Base-by-base conservation (phyloP, 2,329 filamentous ascomycete species). In the Phaeoacremonium minimum region DNA sequence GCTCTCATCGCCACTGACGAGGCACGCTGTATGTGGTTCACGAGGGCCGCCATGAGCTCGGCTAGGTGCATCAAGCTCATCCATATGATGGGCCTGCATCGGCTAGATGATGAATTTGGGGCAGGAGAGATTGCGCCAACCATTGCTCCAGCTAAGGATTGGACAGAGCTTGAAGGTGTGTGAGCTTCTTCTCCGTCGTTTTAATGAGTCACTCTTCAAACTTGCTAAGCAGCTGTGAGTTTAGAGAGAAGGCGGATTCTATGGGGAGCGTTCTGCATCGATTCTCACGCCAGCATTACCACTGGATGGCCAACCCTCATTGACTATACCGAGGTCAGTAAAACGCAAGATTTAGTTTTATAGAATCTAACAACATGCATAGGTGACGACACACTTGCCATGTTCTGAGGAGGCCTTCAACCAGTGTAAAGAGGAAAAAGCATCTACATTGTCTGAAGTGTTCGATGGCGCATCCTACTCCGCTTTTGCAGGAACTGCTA, bases 221-320 rank as follows among this genome's bases (percentile, higher is more conserved):
- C n/a, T n/a, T n/a, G n/a, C n/a, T n/a, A n/a, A n/a, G n/a, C n/a
- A n/a, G n/a, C n/a, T n/a, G n/a, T n/a, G n/a, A n/a, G 20, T 5
- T 26, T 19, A 38, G 90, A 97, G 58, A 74, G 90, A 35, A 75
- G 91, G 40, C 74, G 91, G 46, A 82, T 85, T 0, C 95, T 95
- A 49, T 96, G 91, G 91, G 77, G 83, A 46, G 75, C 81, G 1
- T 96, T 91, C 51, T 85, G 82, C 46, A 73, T 86, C 29, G 90
- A 96, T 56, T 77, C 86, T 17, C 94, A 94, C 60, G 83, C 87
- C 3, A 88, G 85, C 50, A 86, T 95, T 35, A 88, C 87, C 11
- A 95, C 89, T 4, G 90, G 90, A 3, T 96, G 90, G 90, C 87
- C 90, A 0, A 83, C 87, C 66, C 66, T 81, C 17, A 80, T 95